Evolutionary conservation across 306 rosid genomes (phyloP).

Genomic region (Vigna unguiculata): DNA sequence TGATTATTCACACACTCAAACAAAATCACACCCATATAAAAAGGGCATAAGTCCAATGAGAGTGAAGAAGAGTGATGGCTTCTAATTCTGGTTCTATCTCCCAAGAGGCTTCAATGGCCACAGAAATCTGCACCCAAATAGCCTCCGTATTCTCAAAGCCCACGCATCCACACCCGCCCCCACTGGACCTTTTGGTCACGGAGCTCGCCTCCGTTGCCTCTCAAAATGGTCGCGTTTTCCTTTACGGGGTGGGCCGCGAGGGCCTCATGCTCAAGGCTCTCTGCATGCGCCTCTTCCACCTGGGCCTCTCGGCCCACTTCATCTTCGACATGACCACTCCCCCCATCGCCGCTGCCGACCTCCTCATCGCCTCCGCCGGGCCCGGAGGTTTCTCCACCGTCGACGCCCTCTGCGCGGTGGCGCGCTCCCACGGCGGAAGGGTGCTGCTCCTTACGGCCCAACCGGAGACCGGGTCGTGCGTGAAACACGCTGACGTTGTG

Average conservation of each 20-base stretch:
- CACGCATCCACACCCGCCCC: conserved; percentile 64
- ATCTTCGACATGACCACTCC: conserved; percentile 93
- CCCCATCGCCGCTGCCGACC: conserved; percentile 66
- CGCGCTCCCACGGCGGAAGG: conserved; percentile 67
- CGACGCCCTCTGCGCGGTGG: conserved; percentile 75
- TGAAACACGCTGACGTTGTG: conserved; percentile 64
- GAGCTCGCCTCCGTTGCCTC: conserved; percentile 62
- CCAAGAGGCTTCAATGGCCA: conserved; percentile 61
- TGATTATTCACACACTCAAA: not conserved
- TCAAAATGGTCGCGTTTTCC: conserved; percentile 63
- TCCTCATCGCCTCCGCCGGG: conserved; percentile 86
- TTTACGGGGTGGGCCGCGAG: conserved; percentile 90
- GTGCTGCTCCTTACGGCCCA: conserved; percentile 87
- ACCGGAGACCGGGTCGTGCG: conserved; percentile 79
- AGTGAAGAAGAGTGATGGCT: conserved; percentile 23
- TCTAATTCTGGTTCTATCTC: conserved; percentile 22
- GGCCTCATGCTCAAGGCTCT: conserved; percentile 89
- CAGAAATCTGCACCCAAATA: conserved; percentile 73
- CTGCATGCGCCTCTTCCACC: conserved; percentile 85
- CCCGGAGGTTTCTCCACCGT: conserved; percentile 94
- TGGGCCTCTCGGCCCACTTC: conserved; percentile 76
- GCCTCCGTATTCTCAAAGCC: conserved; percentile 74
- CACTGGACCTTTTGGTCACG: conserved; percentile 59
- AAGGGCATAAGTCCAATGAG: not conserved
- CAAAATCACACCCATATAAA: not conserved